Evolutionary conservation across 225 moss, liverwort and hornwort species (phyloP).

Genomic region (Polytrichum formosum): DNA sequence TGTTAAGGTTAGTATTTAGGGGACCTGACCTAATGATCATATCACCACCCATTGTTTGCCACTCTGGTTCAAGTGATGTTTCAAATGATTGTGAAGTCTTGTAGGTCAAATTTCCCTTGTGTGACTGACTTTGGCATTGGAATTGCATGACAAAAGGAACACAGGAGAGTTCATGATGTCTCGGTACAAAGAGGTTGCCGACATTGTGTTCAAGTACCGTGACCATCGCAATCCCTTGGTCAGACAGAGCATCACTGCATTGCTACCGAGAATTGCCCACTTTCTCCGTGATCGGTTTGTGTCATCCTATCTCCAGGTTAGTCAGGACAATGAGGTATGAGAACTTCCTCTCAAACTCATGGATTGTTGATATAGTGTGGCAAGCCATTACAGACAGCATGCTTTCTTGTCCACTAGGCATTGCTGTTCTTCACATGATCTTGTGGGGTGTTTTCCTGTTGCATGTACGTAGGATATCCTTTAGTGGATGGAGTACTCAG

Average conservation of each 20-base stretch:
- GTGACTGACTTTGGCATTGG: background rate
- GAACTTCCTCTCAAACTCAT: no score
- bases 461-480: background rate
- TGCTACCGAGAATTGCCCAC: conserved; percentile 91
- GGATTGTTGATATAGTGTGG: no score
- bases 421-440: no score
- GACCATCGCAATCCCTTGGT: conserved; percentile 90
- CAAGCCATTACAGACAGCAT: no score
- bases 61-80: background rate
- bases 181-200: conserved; percentile 93
- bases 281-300: conserved; percentile 97
- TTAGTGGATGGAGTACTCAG: background rate
- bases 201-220: conserved; percentile 90
- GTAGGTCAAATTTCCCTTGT: no score
- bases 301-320: conserved; percentile 83
- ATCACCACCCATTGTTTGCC: background rate
- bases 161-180: conserved; percentile 99
- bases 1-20: conserved; percentile 60
- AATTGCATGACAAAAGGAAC: conserved; percentile 56
- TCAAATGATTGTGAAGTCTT: background rate
- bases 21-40: background rate
- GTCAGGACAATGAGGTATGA: background rate
- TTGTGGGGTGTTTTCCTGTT: no score
- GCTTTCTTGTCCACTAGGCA: no score
- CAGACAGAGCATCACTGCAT: conserved; percentile 88